These are phyloP conservation scores for Chionographis japonica DNA, from an alignment of 106 monocot genomes.

Conservation along the genomic window DNA sequence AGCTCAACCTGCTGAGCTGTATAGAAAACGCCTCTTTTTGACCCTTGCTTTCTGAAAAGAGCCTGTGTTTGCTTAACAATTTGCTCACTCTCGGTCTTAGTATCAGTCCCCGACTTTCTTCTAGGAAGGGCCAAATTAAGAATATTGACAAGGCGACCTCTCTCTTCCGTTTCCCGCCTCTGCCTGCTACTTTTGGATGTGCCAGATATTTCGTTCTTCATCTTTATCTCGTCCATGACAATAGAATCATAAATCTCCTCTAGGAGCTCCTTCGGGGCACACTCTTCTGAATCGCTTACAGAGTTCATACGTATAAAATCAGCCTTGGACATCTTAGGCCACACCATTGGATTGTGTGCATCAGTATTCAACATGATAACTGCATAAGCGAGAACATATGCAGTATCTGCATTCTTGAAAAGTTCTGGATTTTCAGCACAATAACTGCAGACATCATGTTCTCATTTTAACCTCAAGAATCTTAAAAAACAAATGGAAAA, in stretches of 20 bases:
- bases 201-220: conserved; percentile 54
- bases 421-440: conserved; percentile 92
- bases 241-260: conserved; percentile 95
- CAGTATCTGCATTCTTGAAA: conserved; percentile 92
- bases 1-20: conserved; percentile 86
- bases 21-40: conserved; percentile 80
- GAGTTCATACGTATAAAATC: conserved; percentile 90
- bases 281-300: conserved; percentile 66
- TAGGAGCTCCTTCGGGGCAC: conserved; percentile 79
- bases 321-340: conserved; percentile 94
- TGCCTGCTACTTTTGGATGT: conserved; percentile 36
- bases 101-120: conserved; percentile 57
- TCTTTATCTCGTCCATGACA: conserved; percentile 88
- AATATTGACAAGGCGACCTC: conserved; percentile 70
- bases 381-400: conserved; percentile 96
- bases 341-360: conserved; percentile 96
- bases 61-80: conserved; percentile 76
- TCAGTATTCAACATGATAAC: conserved; percentile 98
- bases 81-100: conserved; percentile 72
- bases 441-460: conserved; percentile 57
- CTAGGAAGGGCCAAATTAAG: conserved; percentile 92
- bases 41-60: conserved; percentile 81
- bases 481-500: neutral
- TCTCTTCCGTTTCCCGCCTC: conserved; percentile 62
- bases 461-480: neutral